These are phyloP conservation scores for Didymella glomerata DNA, from an alignment of 2,329 filamentous ascomycete species.

Conservation along the genomic window DNA sequence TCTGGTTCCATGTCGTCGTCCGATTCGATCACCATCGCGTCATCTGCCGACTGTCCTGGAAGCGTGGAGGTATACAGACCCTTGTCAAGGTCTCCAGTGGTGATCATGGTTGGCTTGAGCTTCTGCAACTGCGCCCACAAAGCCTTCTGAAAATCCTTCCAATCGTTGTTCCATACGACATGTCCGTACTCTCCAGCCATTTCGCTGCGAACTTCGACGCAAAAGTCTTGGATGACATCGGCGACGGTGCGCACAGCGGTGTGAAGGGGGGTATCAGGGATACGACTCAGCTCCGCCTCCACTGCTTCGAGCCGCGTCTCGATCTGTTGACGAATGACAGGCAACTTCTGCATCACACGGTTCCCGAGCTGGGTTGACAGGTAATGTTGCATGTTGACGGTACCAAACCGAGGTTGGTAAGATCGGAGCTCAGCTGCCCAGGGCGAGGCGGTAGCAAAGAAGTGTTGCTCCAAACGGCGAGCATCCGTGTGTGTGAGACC, in stretches of 20 bases:
- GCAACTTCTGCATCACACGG: slow-evolving; percentile 53
- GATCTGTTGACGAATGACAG: slow-evolving; percentile 56
- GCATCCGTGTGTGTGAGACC: slow-evolving; percentile 58
- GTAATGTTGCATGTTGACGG: slow-evolving; percentile 57
- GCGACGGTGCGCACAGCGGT: slow-evolving; percentile 74
- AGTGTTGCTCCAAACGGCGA: slow-evolving; percentile 58
- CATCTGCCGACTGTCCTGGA: slow-evolving; percentile 23
- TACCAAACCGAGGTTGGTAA: slow-evolving; percentile 61
- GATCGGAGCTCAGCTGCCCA: slow-evolving; percentile 57
- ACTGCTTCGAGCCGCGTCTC: slow-evolving; percentile 60
- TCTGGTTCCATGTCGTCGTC: slow-evolving; percentile 14
- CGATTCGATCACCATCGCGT: slow-evolving; percentile 34
- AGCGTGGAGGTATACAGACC: slow-evolving; percentile 21
- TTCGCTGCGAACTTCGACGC: slow-evolving; percentile 61
- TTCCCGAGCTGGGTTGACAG: slow-evolving; percentile 60
- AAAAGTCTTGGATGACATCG: slow-evolving; percentile 66
- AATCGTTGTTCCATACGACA: slow-evolving; percentile 55
- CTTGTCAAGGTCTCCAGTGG: slow-evolving; percentile 22
- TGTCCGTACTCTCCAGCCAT: slow-evolving; percentile 59
- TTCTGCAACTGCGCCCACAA: slow-evolving; percentile 58
- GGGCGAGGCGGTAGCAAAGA: slow-evolving; percentile 57
- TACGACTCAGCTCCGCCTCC: slow-evolving; percentile 61
- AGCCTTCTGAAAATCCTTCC: slow-evolving; percentile 56
- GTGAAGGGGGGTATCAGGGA: slow-evolving; percentile 71
- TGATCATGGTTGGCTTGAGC: slow-evolving; percentile 40